Base-by-base conservation (phyloP, 139 green algal genomes). In the Auxenochlorella protothecoides region DNA sequence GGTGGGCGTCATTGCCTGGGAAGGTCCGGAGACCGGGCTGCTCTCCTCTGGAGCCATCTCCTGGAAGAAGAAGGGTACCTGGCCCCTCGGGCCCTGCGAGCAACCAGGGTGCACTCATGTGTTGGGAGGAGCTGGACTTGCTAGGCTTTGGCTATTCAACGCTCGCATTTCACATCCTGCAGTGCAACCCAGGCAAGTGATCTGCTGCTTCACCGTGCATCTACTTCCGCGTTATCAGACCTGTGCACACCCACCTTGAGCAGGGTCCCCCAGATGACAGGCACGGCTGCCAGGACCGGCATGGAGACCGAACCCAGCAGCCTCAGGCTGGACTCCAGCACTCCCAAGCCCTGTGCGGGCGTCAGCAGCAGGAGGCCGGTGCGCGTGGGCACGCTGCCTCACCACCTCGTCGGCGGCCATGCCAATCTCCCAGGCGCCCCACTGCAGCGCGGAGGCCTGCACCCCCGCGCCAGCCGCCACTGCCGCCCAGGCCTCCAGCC, bases 351-450 rank as follows among this genome's bases (percentile, higher is more conserved):
- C 14, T 76, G 53, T 5, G 9, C 27, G 12, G 79, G 74, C 8
- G 69, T 6, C 53, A 89, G 55, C 64, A 84, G 27, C 4, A 72
- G 79, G 65, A 97, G 85, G 60, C 91, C 90, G 4, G 72, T 88
- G 15, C 79, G 78, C 67, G n/a, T 86, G 72, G 66, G 89, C 82
- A 14, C 85, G 71, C 27, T 69, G 83, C 78, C 55, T 70, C 14
- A 67, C 14, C 52, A 12, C 74, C 65, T 79, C 80, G 87, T 5
- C 78, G 5, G 82, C 76, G 3, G 91, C 91, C 91, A 97, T 97
- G 65, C 91, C 91, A n/a, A 55, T 52, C 51, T 68, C 65, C 83
- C 83, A 88, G 11, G 83, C 77, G 11, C 83, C 83, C 83, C 83
- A 88, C 55, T 81, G 76, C 15, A 88, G 64, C 27, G 60, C 60